phyloP scores from a whole-genome alignment of 2,329 filamentous ascomycete genomes.

The Ceratocystis albifundus region DNA sequence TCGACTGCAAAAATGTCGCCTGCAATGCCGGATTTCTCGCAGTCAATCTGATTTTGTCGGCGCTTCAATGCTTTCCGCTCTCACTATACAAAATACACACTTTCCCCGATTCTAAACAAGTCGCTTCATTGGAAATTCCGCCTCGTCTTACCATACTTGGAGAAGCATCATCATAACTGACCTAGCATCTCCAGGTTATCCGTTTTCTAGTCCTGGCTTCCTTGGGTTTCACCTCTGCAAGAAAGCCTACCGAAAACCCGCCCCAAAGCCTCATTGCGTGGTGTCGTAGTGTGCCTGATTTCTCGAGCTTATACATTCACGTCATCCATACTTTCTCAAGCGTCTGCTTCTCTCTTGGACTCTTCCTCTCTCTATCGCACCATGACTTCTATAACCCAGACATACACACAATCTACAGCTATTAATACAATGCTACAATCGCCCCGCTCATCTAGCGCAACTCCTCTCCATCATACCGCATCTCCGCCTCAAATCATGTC shows the following conservation, averaged over 20 bases:
- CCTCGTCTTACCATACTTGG: not conserved
- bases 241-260: too few relatives aligned
- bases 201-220: not conserved
- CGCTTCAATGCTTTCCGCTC: not conserved
- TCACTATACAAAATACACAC: not conserved
- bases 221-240: too few relatives aligned
- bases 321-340: not conserved
- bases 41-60: not conserved
- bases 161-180: not conserved
- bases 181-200: not conserved
- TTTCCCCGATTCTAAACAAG: not conserved
- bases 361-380: constrained; percentile 20
- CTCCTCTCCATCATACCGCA: constrained; percentile 37
- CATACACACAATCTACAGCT: constrained; percentile 61
- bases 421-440: constrained; percentile 65
- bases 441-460: constrained; percentile 52
- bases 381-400: constrained; percentile 79
- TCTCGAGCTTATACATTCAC: not conserved
- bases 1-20: not conserved
- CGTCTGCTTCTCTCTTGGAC: not conserved
- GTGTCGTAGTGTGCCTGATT: not conserved
- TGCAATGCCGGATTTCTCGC: not conserved
- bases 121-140: not conserved
- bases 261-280: not conserved
- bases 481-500: constrained; percentile 41